Base-by-base conservation (phyloP, 2,329 filamentous ascomycete genomes). In the Penicillium concentricum region DNA sequence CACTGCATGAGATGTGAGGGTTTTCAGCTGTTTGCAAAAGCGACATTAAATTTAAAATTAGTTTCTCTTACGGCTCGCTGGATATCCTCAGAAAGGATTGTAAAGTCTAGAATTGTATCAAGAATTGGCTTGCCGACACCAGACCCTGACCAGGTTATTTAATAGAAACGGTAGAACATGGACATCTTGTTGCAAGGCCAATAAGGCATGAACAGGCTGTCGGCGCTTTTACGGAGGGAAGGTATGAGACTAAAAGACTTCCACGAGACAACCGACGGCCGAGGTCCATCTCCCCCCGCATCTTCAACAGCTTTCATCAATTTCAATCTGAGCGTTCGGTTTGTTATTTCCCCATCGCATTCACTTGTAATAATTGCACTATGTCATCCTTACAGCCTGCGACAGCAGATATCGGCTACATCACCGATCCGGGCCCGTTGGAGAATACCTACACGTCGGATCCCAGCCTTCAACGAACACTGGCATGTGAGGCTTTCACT, bases 371-470 rank as follows among this genome's bases (percentile, higher is more conserved):
- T 0, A 44, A 37, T 18, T 9, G 7, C 49, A 46, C 2, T 7
- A 66, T 64, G 64, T 37, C 61, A 6, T 38, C 54, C 2, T 30
- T 45, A 2, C 45, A 59, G 34, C 63, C 64, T 18, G 76, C 76
- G 18, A 75, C 72, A 22, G 72, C 73, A 24, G 73, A 74, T 32
- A 65, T 56, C 10, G 84, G 84, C 57, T 85, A 85, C 71, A 83
- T 87, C 61, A 84, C 86, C 62, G 70, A 77, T 38, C 73, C 78
- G 4, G 82, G 80, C 2, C 73, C 78, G 10, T 68, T 87, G 44
- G 73, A 70, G 15, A 87, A 86, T 61, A 83, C 86, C 56, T 84
- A 83, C 57, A 70, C 80, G 42, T 81, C 86, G 35, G 84, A 87
- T 67, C 72, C 71, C 6, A 81, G 78, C 51, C 78, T 83, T 26